Evolutionary conservation across 1,284 basidiomycete genomes (phyloP), one percentile per base, ranked within the genome.

Genomic region (Ustilago lituana): DNA sequence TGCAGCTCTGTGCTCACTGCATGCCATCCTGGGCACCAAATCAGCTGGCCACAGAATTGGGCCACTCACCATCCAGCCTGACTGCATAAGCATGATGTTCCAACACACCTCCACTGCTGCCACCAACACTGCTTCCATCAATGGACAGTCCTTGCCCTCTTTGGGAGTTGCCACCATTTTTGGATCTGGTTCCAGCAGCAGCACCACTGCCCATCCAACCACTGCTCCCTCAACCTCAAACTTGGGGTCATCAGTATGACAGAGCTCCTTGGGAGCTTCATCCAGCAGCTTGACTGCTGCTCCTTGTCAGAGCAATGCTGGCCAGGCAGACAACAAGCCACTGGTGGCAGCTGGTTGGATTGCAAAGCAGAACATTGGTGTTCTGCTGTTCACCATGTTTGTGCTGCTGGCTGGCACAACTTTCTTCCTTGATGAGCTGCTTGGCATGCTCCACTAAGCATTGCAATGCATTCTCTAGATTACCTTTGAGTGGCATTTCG

Each of bases 401-500:
- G 58, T 51, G 2, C n/a, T 71, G 19, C 38, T 71, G 15, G 68
- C 62, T 6, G 68, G 58, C 3, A 50, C 62, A 3, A 71, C 62
- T 4, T 71, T 60, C 50, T 62, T 71, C 29, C 33, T 71, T 14
- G 68, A 71, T 23, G 58, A 71, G 26, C 47, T 71, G 27, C 38
- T 71, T 12, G 44, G 19, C n/a, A 29, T 62, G 32, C 51, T 71
- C 33, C n/a, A n/a, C n/a, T n/a, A n/a, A n/a, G n/a, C n/a, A n/a
- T n/a, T n/a, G n/a, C n/a, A n/a, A n/a, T n/a, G n/a, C n/a, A n/a
- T n/a, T n/a, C n/a, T n/a, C n/a, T n/a, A n/a, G n/a, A n/a, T n/a
- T n/a, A n/a, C n/a, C n/a, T n/a, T n/a, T n/a, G n/a, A n/a, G n/a
- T n/a, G n/a, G n/a, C n/a, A n/a, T n/a, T n/a, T n/a, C n/a, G n/a